Conservation (phyloP, 176 grass and related monocot genomes). For the Lolium multiflorum region DNA sequence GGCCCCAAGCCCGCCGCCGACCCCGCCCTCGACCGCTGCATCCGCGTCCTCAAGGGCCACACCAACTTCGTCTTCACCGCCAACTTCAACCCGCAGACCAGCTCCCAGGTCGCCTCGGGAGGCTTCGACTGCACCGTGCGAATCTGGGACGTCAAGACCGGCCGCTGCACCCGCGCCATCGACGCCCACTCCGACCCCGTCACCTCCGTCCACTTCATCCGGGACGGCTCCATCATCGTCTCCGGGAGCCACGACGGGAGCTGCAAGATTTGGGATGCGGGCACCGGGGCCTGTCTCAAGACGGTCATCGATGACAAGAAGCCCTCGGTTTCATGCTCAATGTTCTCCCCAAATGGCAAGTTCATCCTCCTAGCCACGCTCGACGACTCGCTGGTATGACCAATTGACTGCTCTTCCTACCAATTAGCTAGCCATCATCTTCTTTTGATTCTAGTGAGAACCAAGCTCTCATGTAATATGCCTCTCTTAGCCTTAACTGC, state of each 20-base stretch:
- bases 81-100: conserved; percentile 90
- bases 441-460: conserved; percentile 6
- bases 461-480: not conserved
- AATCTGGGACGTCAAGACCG: conserved; percentile 83
- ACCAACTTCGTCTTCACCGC: conserved; percentile 78
- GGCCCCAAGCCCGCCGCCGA: conserved; percentile 33
- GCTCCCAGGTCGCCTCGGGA: conserved; percentile 72
- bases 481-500: not conserved
- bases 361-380: conserved; percentile 84
- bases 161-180: conserved; percentile 61
- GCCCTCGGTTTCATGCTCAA: conserved; percentile 80
- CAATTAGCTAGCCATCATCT: not conserved
- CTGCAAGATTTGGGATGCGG: conserved; percentile 96
- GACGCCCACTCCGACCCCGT: conserved; percentile 77
- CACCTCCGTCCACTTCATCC: conserved; percentile 86
- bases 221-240: conserved; percentile 94
- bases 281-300: conserved; percentile 74
- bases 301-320: conserved; percentile 83
- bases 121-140: conserved; percentile 84
- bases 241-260: conserved; percentile 87
- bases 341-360: conserved; percentile 97
- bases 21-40: conserved; percentile 57
- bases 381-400: conserved; percentile 79
- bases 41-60: conserved; percentile 78
- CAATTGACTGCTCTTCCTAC: conserved; percentile 19